Evolutionary conservation across 495 filamentous ascomycete genomes (phyloP), one percentile per base, ranked within the genome.

Genomic region (Penicillium bovifimosum): DNA sequence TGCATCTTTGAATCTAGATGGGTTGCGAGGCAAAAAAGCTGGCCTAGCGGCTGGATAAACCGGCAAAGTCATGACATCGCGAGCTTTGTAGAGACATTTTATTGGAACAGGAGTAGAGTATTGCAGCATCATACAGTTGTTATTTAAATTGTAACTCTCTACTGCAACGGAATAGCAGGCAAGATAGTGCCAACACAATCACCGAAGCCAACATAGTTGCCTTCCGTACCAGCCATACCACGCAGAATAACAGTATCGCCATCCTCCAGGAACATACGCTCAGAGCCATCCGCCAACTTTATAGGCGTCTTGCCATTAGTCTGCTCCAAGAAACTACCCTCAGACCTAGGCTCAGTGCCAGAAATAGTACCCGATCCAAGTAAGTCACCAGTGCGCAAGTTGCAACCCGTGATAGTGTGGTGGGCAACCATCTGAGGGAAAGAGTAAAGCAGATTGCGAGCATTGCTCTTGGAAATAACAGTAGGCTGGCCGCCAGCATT

Each of bases 391-490:
- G 86, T 76, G 35, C 82, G 80, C 74, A 97, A 65, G 13, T 86
- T 83, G 66, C 92, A 97, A 18, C 92, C 92, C 1, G 85, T 87
- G 40, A 92, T 77, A 6, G 87, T 85, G 64, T 97, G 92, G 64
- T 97, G 92, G 0, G 92, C 85, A 33, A 97, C 75, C 90, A 97
- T 95, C 71, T 97, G 92, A 11, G 88, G 81, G 71, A 95, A 97
- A 0, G 89, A 95, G 77, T 83, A 97, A 17, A 97, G 79, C 26
- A 96, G 80, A 65, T 96, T 81, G 52, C 71, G 77, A 9, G 82
- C 79, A 50, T 77, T 87, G 36, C 83, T 87, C 24, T 69, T 72
- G 2, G 77, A 73, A 47, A 96, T 82, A 1, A 81, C 81, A 2
- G 84, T 86, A 0, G 82, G 79, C 35, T 76, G 74, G 2, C 86